A percentile compares a stretch with the other conserved stretches of the same genome.
These are phyloP conservation scores for Chamaenerion angustifolium DNA, from an alignment of 345 rosid species.

Conservation along the genomic window DNA sequence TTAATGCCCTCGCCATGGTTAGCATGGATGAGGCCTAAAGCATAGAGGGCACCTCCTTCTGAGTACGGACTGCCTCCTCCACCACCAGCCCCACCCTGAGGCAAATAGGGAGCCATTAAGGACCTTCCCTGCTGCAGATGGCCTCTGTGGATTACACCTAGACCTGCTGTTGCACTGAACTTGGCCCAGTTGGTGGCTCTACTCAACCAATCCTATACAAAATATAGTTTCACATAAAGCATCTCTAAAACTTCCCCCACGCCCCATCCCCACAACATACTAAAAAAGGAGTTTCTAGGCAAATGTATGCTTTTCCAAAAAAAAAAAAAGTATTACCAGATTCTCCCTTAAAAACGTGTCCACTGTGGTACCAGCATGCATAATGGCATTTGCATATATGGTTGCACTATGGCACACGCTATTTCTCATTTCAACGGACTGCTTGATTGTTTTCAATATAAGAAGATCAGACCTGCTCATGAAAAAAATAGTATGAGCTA, in stretches of 20 bases:
- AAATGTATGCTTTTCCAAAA: not conserved
- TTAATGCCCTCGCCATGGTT: conserved; percentile 99
- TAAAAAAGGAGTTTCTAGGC: not conserved
- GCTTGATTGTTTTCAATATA: conserved; percentile 88
- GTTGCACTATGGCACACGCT: conserved; percentile 99
- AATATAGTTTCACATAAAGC: not conserved
- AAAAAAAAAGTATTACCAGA: conserved; percentile 28
- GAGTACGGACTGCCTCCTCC: conserved; percentile 98
- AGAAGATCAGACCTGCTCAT: conserved; percentile 78
- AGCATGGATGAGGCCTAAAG: conserved; percentile 95
- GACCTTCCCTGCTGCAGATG: conserved; percentile 96
- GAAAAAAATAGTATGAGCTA: conserved; percentile 9
- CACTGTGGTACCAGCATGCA: conserved; percentile 99
- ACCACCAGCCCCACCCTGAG: conserved; percentile 92
- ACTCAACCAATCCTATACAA: conserved; percentile 89
- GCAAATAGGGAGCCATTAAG: conserved; percentile 94
- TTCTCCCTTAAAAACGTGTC: conserved; percentile 97
- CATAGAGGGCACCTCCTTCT: conserved; percentile 98
- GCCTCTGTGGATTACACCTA: conserved; percentile 98
- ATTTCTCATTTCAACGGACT: conserved; percentile 97
- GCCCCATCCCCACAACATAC: too few species aligned
- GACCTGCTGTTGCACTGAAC: conserved; percentile 98
- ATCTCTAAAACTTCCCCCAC: not conserved
- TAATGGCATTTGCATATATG: conserved; percentile 91
- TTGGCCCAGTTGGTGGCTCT: conserved; percentile 99